phyloP scores from a whole-genome alignment of 495 filamentous ascomycete genomes.

The Podospora anserina region DNA sequence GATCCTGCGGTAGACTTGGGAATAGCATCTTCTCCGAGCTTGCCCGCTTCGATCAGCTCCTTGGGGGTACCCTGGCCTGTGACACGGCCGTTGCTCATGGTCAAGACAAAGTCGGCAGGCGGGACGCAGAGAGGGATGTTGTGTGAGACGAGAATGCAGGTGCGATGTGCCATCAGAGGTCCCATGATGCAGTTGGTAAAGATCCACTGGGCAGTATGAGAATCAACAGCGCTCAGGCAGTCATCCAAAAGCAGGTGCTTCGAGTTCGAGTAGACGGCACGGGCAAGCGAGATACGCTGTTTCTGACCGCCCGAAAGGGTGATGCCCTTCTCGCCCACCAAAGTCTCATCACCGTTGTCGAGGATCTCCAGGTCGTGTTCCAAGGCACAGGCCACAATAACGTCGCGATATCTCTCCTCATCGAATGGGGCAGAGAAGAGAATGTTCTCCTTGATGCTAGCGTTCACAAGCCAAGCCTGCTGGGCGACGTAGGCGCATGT shows the following conservation, averaged over 20 bases:
- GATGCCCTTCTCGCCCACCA: conserved; percentile 97
- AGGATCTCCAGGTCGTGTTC: conserved; percentile 90
- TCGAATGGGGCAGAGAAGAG: conserved; percentile 82
- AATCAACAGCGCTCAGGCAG: conserved; percentile 97
- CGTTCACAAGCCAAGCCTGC: conserved; percentile 96
- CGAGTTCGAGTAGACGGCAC: conserved; percentile 89
- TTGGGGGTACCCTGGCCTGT: conserved; percentile 69
- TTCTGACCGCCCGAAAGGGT: conserved; percentile 97
- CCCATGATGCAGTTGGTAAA: conserved; percentile 90
- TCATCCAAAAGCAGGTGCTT: conserved; percentile 90
- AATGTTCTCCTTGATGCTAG: conserved; percentile 94
- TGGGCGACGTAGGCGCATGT: conserved; percentile 96
- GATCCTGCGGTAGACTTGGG: conserved; percentile 69
- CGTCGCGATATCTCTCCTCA: conserved; percentile 78
- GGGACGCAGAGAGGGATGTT: conserved; percentile 84
- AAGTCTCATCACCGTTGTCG: conserved; percentile 85
- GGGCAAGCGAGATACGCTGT: conserved; percentile 91
- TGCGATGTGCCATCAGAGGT: conserved; percentile 80
- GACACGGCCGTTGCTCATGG: conserved; percentile 83
- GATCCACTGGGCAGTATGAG: conserved; percentile 97
- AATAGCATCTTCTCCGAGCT: conserved; percentile 70
- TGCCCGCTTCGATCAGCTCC: conserved; percentile 77
- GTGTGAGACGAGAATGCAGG: conserved; percentile 96
- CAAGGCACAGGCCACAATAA: conserved; percentile 88
- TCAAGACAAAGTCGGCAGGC: conserved; percentile 71